Evolutionary conservation across 139 green algal genomes (phyloP), one percentile per base, ranked within the genome.

Genomic region (Coelastrella sp.): DNA sequence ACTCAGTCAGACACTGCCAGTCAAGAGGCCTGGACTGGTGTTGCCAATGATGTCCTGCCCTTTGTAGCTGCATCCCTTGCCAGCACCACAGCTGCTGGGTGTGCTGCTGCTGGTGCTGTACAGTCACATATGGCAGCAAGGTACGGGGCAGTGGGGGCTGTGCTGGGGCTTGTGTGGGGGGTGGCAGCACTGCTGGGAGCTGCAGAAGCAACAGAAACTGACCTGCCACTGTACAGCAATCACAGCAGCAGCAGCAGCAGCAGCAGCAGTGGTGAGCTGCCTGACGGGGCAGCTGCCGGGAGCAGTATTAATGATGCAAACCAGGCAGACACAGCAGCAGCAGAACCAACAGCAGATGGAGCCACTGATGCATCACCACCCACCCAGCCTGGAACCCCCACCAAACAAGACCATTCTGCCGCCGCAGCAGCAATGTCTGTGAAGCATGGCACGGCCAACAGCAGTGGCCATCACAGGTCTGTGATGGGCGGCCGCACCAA

Each of bases 241-340:
- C 9, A 7, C 57, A 84, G 79, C 79, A 72, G 80, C 80, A 84
- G 57, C 78, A 59, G n/a, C 81, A 61, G 81, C 81, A 75, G 76
- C 70, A 78, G 17, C 76, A 27, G 76, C 10, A 25, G 24, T 61
- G 27, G 35, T 17, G 63, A 5, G 4, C 63, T 17, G 14, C 19
- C n/a, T 22, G 70, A 20, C 19, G 70, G 8, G 19, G 14, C 19
- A 78, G 70, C 70, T 78, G 70, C 70, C 1, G 70, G 19, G 35
- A 3, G 35, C 35, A 49, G 35, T 49, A 49, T 49, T 11, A 20
- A 19, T 78, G 70, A 19, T 8, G 70, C 70, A 22, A 78, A 11
- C 17, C 8, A n/a, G n/a, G 70, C 70, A 78, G 70, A 20, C 14
- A 17, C 63, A 72, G 63, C 63, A 14, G 63, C 63, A 72, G 63